Evolutionary conservation across 345 rosid genomes (phyloP).

Genomic region (Populus euphratica): DNA sequence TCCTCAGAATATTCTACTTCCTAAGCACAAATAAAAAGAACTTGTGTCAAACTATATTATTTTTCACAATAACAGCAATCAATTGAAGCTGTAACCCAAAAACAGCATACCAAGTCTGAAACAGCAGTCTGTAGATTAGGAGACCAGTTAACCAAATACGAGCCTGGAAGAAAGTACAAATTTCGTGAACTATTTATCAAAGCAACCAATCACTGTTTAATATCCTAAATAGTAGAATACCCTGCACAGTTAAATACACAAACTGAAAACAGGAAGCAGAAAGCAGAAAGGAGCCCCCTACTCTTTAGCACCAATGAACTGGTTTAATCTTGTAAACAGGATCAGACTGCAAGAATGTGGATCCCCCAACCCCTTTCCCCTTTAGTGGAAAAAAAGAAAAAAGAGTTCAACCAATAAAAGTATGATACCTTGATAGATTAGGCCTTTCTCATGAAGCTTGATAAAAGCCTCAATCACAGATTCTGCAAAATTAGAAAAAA

Average conservation of each 20-base stretch:
- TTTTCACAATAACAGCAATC: background rate
- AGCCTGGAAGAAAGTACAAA: conserved; percentile 50
- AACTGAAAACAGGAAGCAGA: background rate
- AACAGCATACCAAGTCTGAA: conserved; percentile 78
- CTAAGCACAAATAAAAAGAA: conserved; percentile 34
- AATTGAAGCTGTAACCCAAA: conserved; percentile 20
- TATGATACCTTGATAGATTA: conserved; percentile 77
- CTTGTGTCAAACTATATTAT: conserved; percentile 7
- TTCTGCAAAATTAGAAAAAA: conserved; percentile 42
- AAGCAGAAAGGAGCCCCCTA: background rate
- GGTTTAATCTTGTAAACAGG: background rate
- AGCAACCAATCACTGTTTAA: background rate
- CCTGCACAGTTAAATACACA: background rate
- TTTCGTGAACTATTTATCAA: conserved; percentile 15
- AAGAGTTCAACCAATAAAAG: background rate
- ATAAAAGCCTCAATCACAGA: conserved; percentile 91
- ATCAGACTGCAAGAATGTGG: background rate
- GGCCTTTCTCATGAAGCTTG: conserved; percentile 88
- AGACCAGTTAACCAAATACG: conserved; percentile 99
- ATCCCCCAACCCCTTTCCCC: background rate
- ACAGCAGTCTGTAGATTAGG: conserved; percentile 98
- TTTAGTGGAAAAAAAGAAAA: background rate
- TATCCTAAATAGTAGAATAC: background rate
- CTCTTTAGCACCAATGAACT: background rate
- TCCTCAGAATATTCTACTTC: conserved; percentile 99